A percentile compares a stretch with the other conserved stretches of the same genome.
Evolutionary conservation across 495 filamentous ascomycete genomes (phyloP).

Genomic region (Neurospora hispaniola): DNA sequence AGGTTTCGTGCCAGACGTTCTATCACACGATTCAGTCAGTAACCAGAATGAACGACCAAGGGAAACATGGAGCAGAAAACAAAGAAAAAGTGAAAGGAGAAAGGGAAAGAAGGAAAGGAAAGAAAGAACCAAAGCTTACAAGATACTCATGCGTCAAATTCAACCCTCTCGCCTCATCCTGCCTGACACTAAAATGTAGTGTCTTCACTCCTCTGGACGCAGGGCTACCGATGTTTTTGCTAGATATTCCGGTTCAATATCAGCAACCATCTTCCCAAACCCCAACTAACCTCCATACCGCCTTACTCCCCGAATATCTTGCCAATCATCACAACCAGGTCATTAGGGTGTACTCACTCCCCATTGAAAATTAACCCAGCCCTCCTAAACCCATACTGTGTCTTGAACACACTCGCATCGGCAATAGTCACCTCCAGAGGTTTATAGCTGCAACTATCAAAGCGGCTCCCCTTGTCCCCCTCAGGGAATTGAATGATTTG

Average conservation of each 20-base stretch:
- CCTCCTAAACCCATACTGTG: constrained; percentile 45
- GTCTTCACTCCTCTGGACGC: constrained; percentile 37
- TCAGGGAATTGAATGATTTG: constrained; percentile 32
- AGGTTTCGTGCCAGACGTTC: constrained; percentile 46
- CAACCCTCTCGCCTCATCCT: constrained; percentile 34
- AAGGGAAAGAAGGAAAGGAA: not conserved
- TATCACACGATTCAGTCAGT: not conserved
- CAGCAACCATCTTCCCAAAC: not conserved
- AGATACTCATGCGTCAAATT: constrained; percentile 48
- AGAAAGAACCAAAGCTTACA: constrained; percentile 7
- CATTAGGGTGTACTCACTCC: constrained; percentile 10
- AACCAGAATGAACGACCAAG: no score
- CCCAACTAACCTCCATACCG: not conserved
- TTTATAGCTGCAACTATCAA: constrained; percentile 29
- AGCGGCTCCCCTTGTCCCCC: constrained; percentile 13
- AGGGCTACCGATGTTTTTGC: constrained; percentile 36
- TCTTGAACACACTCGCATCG: constrained; percentile 44
- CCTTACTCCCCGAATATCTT: not conserved
- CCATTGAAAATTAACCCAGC: constrained; percentile 41
- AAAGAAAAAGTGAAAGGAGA: no score
- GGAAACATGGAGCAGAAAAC: no score
- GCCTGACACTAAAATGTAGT: constrained; percentile 43
- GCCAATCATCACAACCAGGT: not conserved
- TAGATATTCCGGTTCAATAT: not conserved
- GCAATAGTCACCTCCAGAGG: constrained; percentile 39